Evolutionary conservation across 495 filamentous ascomycete genomes (phyloP).

Genomic region (Penicillium lividum): DNA sequence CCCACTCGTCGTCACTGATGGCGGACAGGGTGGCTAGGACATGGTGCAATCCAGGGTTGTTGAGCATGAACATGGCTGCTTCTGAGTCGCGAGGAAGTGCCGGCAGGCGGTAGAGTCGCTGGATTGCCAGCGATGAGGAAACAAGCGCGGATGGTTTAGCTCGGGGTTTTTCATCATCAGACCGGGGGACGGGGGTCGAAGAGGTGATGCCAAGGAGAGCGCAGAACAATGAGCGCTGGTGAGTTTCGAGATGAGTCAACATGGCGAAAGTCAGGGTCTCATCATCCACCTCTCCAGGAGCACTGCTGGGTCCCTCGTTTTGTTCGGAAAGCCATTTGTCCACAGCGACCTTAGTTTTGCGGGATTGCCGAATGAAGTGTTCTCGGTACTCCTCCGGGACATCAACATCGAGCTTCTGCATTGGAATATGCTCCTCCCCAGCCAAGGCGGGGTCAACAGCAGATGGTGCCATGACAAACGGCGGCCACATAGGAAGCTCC

Average conservation of each 20-base stretch:
- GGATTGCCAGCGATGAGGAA: constrained; percentile 72
- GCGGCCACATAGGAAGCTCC: constrained; percentile 84
- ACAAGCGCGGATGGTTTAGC: constrained; percentile 66
- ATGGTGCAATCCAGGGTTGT: constrained; percentile 77
- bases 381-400: constrained; percentile 87
- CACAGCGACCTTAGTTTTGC: constrained; percentile 80
- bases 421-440: constrained; percentile 56
- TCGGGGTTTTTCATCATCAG: constrained; percentile 49
- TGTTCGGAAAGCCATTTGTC: constrained; percentile 84
- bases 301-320: constrained; percentile 66
- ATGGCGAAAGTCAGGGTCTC: constrained; percentile 92
- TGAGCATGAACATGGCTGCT: constrained; percentile 83
- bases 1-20: constrained; percentile 89
- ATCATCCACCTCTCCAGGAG: constrained; percentile 84
- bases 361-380: constrained; percentile 83
- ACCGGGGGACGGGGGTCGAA: constrained; percentile 42
- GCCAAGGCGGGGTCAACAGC: constrained; percentile 56
- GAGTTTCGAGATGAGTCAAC: constrained; percentile 76
- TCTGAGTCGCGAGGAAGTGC: constrained; percentile 77
- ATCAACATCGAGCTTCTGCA: constrained; percentile 86
- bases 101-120: constrained; percentile 78
- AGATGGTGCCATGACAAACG: constrained; percentile 66
- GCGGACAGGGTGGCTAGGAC: constrained; percentile 84
- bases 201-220: constrained; percentile 72
- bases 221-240: constrained; percentile 76